Base-by-base conservation (phyloP, 2,329 filamentous ascomycete species). In the Nigrospora osmanthi region DNA sequence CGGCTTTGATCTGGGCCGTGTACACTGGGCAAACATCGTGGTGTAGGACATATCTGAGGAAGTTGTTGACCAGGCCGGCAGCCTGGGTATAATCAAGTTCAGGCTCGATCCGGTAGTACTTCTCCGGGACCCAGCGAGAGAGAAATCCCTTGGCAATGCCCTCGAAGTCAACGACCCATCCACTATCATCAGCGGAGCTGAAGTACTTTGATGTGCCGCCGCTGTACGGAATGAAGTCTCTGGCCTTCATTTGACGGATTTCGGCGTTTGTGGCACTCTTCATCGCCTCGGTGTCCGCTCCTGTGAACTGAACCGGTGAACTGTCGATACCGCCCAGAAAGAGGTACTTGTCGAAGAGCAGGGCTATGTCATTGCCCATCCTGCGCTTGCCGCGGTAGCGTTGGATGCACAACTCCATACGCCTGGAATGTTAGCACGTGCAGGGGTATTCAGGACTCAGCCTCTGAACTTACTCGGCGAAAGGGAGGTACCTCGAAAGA, bases 21-120 rank as follows among this genome's bases (percentile, higher is more conserved):
- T 90, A 86, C 61, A 97, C 93, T 0, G 86, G 84, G 56, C 89
- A 95, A 14, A 94, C 91, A 34, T 86, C 78, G 58, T 97, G 90
- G 48, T 85, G 78, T 11, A 90, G 71, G 1, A 97, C 71, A 53
- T 96, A 98, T 52, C 88, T 87, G 51, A 95, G 78, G 59, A 97
- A 97, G 58, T 93, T 95, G 48, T 80, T 78, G 35, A 96, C 72
- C 1, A 94, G 78, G 32, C 76, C 73, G 16, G 83, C 79, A 3
- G 80, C 81, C 7, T 74, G 63, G n/a, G 75, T 66, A 49, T 89
- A 73, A 12, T 73, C 64, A 0, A 66, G 59, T 14, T 66, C 70
- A 12, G 81, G 75, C 40, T 79, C 77, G 15, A 77, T 71, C 5
- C 42, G 41, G 17, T 40, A 31, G 34, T 78, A 77, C 34, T 78